These are phyloP conservation scores for Schizosaccharomyces osmophilus DNA, from an alignment of 805 yeast species.

Conservation along the genomic window DNA sequence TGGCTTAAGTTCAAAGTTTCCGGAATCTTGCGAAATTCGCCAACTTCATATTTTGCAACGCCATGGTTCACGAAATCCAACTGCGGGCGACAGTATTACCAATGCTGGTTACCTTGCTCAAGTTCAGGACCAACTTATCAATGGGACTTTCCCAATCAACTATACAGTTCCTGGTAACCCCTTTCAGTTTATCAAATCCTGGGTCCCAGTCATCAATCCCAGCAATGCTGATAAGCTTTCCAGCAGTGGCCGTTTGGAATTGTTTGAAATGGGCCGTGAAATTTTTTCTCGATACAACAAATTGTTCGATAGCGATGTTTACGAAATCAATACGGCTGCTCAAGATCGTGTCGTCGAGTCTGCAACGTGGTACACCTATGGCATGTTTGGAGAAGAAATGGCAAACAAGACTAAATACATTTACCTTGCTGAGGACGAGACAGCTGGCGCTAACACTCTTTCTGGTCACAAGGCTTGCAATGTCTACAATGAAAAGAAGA, in stretches of 20 bases:
- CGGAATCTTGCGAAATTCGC: constrained; percentile 14
- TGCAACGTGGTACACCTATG: neutral
- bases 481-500: neutral
- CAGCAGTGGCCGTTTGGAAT: neutral
- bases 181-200: neutral
- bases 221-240: neutral
- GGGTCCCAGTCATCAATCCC: neutral
- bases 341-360: neutral
- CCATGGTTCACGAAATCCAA: constrained; percentile 61
- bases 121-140: neutral
- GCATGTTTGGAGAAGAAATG: neutral
- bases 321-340: neutral
- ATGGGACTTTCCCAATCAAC: neutral
- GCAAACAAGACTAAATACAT: neutral
- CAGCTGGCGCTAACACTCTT: neutral
- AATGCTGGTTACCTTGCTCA: neutral
- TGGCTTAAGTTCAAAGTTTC: neutral
- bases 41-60: constrained; percentile 52
- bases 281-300: neutral
- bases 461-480: neutral
- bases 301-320: neutral
- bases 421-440: neutral
- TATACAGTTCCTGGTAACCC: neutral
- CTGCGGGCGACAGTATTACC: constrained; percentile 10
- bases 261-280: neutral